These are phyloP conservation scores for Leccinum solheimii DNA, from an alignment of 1,284 basidiomycete genomes.

Conservation along the genomic window DNA sequence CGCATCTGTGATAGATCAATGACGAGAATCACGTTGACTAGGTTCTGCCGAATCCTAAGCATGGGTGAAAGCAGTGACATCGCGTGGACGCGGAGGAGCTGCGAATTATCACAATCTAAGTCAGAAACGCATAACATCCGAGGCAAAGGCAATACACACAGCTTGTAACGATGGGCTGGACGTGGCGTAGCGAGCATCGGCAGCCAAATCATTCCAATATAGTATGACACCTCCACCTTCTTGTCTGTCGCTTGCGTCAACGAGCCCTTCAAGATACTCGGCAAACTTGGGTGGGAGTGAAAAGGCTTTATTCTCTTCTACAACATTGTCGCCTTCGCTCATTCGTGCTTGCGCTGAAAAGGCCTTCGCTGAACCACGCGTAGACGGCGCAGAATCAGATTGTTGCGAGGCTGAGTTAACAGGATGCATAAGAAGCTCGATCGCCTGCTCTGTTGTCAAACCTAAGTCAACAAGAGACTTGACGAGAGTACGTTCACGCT, in stretches of 20 bases:
- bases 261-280: slow-evolving; percentile 69
- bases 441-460: slow-evolving; percentile 61
- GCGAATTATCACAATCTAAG: slow-evolving; percentile 5
- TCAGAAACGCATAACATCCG: not conserved
- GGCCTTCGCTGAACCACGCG: slow-evolving; percentile 14
- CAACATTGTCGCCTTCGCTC: slow-evolving; percentile 26
- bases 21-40: slow-evolving; percentile 79
- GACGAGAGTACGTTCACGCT: slow-evolving; percentile 73
- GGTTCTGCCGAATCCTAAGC: slow-evolving; percentile 60
- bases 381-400: slow-evolving; percentile 2
- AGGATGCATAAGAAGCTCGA: slow-evolving; percentile 71
- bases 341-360: slow-evolving; percentile 7
- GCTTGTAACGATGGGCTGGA: slow-evolving; percentile 43
- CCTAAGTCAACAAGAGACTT: slow-evolving; percentile 61
- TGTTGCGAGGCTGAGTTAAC: slow-evolving; percentile 27
- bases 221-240: slow-evolving; percentile 77
- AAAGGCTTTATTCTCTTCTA: slow-evolving; percentile 17
- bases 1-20: slow-evolving; percentile 72
- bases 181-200: slow-evolving; percentile 65
- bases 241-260: slow-evolving; percentile 84
- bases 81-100: slow-evolving; percentile 74
- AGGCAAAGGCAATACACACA: slow-evolving; percentile 9
- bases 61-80: slow-evolving; percentile 80
- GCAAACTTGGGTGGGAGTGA: slow-evolving; percentile 29
- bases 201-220: slow-evolving; percentile 92